phyloP scores from a whole-genome alignment of 2,329 filamentous ascomycete genomes.

The Trichoderma atroviride region DNA sequence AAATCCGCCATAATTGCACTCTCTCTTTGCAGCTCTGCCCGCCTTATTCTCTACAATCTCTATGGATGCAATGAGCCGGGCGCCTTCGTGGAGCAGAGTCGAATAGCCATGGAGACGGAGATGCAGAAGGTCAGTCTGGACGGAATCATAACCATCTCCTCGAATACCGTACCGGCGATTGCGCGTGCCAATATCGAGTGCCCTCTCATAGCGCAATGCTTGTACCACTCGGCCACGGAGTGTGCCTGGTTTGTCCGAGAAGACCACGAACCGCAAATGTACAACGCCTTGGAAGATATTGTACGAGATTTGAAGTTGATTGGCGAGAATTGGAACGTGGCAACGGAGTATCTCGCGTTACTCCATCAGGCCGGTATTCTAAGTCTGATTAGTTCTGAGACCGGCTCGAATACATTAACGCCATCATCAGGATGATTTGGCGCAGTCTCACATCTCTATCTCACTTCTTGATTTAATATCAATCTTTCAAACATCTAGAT shows the following conservation, averaged over 20 bases:
- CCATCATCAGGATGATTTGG: slow-evolving; percentile 8
- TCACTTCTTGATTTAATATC: neutral
- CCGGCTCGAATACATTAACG: neutral
- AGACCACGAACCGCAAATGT: slow-evolving; percentile 15
- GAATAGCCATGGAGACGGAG: slow-evolving; percentile 22
- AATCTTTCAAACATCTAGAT: neutral
- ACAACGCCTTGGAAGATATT: slow-evolving; percentile 16
- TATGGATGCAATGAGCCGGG: slow-evolving; percentile 15
- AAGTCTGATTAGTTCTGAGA: neutral
- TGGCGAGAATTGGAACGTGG: slow-evolving; percentile 1
- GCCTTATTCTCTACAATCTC: slow-evolving; percentile 12
- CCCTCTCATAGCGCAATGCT: slow-evolving; percentile 10
- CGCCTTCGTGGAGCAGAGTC: slow-evolving; percentile 1
- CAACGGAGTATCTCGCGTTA: slow-evolving; percentile 8
- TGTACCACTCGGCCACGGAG: slow-evolving; percentile 16
- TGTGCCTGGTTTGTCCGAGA: slow-evolving; percentile 20
- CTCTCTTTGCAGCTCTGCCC: slow-evolving; percentile 8
- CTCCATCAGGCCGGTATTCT: slow-evolving; percentile 10
- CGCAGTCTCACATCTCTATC: neutral
- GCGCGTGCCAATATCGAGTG: slow-evolving; percentile 16
- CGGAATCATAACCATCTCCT: slow-evolving; percentile 13
- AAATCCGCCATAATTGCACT: neutral
- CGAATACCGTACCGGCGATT: neutral
- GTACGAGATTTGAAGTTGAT: neutral
- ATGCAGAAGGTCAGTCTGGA: slow-evolving; percentile 10